Evolutionary conservation across 306 rosid species (phyloP).

Genomic region (Rosa persica): DNA sequence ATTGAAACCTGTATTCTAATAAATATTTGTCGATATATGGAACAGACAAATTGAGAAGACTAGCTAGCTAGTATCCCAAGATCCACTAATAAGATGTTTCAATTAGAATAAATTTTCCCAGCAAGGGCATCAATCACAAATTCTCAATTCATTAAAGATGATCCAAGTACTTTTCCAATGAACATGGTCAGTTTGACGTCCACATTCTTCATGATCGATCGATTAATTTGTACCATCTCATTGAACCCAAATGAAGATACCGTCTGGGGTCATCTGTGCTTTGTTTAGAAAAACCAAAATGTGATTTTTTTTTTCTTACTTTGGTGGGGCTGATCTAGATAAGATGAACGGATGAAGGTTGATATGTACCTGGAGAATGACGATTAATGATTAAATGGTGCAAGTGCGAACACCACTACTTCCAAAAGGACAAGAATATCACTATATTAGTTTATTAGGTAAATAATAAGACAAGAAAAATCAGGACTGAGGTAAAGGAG

Average conservation of each 20-base stretch:
- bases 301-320: neutral
- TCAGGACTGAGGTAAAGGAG: neutral
- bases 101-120: neutral
- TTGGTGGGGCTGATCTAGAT: neutral
- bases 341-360: neutral
- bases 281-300: neutral
- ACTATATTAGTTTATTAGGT: neutral
- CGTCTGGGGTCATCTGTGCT: conserved; percentile 19
- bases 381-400: neutral
- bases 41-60: neutral
- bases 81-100: neutral
- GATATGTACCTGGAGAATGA: neutral
- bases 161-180: neutral
- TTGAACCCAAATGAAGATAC: conserved; percentile 13
- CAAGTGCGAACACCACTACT: neutral
- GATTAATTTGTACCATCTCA: neutral
- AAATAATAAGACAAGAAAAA: neutral
- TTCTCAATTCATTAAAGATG: neutral
- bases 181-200: conserved; percentile 15
- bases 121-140: neutral
- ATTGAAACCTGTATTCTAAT: neutral
- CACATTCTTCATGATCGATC: conserved; percentile 6
- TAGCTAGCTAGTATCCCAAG: neutral
- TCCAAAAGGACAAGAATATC: neutral
- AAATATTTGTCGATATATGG: neutral